phyloP scores from a whole-genome alignment of 2,329 filamentous ascomycete species.

The Cordyceps farinosa region DNA sequence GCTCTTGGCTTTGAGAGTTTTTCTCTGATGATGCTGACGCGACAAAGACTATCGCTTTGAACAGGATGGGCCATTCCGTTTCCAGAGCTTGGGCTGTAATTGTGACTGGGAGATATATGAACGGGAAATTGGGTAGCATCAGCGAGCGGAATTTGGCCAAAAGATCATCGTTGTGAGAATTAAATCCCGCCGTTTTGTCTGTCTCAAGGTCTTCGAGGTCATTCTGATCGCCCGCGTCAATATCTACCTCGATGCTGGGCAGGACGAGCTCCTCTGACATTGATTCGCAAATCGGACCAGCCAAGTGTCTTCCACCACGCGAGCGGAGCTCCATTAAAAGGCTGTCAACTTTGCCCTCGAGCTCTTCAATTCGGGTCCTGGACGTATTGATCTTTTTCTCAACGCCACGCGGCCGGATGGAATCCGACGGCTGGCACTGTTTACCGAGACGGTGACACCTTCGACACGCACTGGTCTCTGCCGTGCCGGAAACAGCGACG shows the following conservation, averaged over 20 bases:
- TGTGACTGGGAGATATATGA: neutral
- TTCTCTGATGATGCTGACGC: neutral
- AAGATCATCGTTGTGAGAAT: neutral
- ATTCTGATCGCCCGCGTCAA: neutral
- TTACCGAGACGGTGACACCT: conserved; percentile 9
- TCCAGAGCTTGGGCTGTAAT: neutral
- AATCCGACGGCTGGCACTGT: conserved; percentile 1
- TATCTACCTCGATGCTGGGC: conserved; percentile 1
- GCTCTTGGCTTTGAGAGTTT: too few relatives aligned
- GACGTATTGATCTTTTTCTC: neutral
- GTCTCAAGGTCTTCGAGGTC: neutral
- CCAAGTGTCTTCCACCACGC: neutral
- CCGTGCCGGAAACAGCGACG: neutral
- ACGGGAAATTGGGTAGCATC: neutral
- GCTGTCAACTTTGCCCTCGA: conserved; percentile 2
- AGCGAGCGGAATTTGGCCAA: neutral
- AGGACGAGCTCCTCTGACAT: neutral
- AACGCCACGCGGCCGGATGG: neutral
- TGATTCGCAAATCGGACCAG: neutral
- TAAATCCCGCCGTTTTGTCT: neutral
- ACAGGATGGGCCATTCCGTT: neutral
- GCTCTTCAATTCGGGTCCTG: neutral
- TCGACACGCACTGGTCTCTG: neutral
- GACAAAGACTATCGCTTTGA: neutral
- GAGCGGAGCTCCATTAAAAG: neutral